Evolutionary conservation across 1,284 basidiomycete species (phyloP), one percentile per base, ranked within the genome.

Genomic region (Albatrellus sp.): DNA sequence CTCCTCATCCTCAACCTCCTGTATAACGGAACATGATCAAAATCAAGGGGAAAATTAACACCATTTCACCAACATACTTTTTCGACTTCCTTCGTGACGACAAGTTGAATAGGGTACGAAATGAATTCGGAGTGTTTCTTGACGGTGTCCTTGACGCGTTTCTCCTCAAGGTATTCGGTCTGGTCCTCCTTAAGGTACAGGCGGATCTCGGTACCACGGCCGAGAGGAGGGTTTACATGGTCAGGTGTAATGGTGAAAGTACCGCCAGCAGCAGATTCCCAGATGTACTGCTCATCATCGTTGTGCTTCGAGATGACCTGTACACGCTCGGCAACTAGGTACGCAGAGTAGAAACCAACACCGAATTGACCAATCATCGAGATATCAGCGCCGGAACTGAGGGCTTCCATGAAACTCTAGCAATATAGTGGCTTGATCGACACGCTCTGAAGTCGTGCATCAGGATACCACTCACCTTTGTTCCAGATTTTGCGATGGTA

Each of bases 61-160:
- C 1, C 8, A 3, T 17, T 9, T 31, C 47, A 7, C 14, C 14
- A 10, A 63, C 73, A 24, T 48, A 81, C 85, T 83, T 91, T 93
- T 76, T 98, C 96, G 49, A 96, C 90, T 75, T 98, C 94, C 80
- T 98, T 99, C 63, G 90, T 92, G 53, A 97, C 92, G 45, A 90
- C 90, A 55, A 99, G 80, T 67, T 98, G 93, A 61, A 98, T 99
- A 54, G 94, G 96, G 75, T 98, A 98, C 41, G 94, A 98, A 72
- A 98, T 99, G 75, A 98, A 98, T 72, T 98, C 94, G 60, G 96
- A 98, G 80, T 99, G 96, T 79, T 98, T 98, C 82, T 98, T 98
- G 66, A 99, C 94, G 55, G 96, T 91, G 58, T 98, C 96, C 74
- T 94, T 94, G 79, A 98, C 92, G 66, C 82, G 83, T 79, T 97